A percentile compares a stretch with the other conserved stretches of the same genome.
phyloP scores from a whole-genome alignment of 371 early-diverging fungal genomes.

The Dichotomocladium elegans region DNA sequence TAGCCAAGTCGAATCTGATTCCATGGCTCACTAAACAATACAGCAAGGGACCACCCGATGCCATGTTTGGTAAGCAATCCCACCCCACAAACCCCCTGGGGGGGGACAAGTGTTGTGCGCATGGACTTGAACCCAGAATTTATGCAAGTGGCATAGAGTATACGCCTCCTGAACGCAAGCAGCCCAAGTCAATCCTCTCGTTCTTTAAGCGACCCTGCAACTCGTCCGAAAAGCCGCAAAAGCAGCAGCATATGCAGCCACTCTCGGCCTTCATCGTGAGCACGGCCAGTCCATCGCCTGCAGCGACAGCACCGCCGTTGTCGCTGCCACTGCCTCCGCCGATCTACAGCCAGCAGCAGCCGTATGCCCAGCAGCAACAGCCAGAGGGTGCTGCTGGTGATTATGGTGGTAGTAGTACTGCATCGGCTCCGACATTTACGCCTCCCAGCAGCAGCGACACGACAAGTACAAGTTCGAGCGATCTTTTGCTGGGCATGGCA shows the following conservation, averaged over 20 bases:
- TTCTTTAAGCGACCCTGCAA: slow-evolving; percentile 14
- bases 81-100: background rate
- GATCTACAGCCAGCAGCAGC: no score
- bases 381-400: background rate
- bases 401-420: background rate
- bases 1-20: slow-evolving; percentile 16
- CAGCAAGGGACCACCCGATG: slow-evolving; percentile 23
- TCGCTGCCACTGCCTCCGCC: background rate
- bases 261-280: background rate
- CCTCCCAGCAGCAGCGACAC: background rate
- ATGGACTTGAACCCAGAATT: no score
- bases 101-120: background rate
- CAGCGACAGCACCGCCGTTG: background rate
- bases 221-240: background rate
- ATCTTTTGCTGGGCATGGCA: background rate
- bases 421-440: background rate
- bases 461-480: background rate
- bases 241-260: background rate
- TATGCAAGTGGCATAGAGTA: no score
- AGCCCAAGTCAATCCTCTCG: slow-evolving; percentile 1
- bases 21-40: slow-evolving; percentile 28
- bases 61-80: slow-evolving; percentile 15
- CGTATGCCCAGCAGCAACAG: background rate
- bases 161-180: slow-evolving; percentile 6
- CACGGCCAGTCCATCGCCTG: background rate